Conservation (phyloP, 352 stramenopile genomes). For the Phytopythium helicoides region DNA sequence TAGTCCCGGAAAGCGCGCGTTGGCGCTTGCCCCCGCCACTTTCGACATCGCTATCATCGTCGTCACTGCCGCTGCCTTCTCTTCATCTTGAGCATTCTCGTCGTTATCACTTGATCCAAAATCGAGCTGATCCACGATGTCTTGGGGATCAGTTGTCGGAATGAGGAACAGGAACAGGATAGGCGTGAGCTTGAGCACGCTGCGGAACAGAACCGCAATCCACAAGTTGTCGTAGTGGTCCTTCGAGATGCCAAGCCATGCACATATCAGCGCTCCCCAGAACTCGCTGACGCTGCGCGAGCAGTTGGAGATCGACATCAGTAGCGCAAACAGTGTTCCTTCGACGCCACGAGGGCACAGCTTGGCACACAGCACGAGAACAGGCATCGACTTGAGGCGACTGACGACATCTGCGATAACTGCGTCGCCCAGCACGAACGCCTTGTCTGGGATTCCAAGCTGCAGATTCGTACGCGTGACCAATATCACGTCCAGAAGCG, state of each 20-base stretch:
- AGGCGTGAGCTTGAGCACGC: conserved; percentile 89
- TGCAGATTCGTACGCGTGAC: conserved; percentile 91
- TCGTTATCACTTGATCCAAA: conserved; percentile 28
- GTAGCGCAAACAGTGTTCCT: conserved; percentile 94
- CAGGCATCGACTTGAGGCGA: conserved; percentile 89
- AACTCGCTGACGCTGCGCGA: conserved; percentile 92
- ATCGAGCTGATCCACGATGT: conserved; percentile 69
- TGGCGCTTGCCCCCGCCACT: conserved; percentile 12
- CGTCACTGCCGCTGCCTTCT: conserved; percentile 13
- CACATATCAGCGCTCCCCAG: conserved; percentile 89
- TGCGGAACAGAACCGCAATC: conserved; percentile 90
- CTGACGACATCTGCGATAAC: conserved; percentile 87
- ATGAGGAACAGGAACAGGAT: conserved; percentile 90
- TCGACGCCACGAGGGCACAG: conserved; percentile 95
- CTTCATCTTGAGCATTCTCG: too few relatives aligned
- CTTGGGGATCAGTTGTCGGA: conserved; percentile 65
- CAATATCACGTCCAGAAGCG: conserved; percentile 80
- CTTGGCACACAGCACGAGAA: conserved; percentile 93
- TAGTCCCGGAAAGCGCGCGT: conserved; percentile 22
- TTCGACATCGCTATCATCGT: conserved; percentile 24
- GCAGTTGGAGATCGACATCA: conserved; percentile 98
- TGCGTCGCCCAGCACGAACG: conserved; percentile 95
- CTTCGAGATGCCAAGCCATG: conserved; percentile 87
- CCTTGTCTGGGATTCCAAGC: conserved; percentile 93
- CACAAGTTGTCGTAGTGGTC: conserved; percentile 91